Evolutionary conservation across 441 rosid genomes (phyloP).

Genomic region (Jatropha podagrica): DNA sequence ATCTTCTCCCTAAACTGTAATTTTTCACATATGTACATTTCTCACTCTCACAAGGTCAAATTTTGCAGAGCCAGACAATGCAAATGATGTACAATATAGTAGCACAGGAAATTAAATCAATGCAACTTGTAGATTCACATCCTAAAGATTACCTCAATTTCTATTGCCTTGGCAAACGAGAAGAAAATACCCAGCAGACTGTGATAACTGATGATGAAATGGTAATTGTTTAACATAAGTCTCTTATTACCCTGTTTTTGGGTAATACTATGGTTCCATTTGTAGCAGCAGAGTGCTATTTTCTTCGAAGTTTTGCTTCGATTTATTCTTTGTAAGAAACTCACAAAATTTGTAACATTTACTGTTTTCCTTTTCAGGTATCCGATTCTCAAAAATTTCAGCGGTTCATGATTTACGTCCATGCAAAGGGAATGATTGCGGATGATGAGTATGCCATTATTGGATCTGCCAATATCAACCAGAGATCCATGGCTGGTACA

Average conservation of each 20-base stretch:
- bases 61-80: conserved; percentile 85
- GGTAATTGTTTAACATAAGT: conserved; percentile 37
- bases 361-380: conserved; percentile 42
- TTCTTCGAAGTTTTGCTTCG: not conserved
- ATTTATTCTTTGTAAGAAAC: conserved; percentile 6
- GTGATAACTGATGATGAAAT: conserved; percentile 33
- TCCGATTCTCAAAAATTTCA: conserved; percentile 49
- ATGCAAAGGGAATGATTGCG: conserved; percentile 92
- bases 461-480: conserved; percentile 97
- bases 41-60: conserved; percentile 17
- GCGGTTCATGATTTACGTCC: conserved; percentile 93
- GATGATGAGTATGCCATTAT: conserved; percentile 88
- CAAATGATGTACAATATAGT: conserved; percentile 77
- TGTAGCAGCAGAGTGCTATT: not conserved
- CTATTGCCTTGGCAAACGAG: conserved; percentile 85
- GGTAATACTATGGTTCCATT: not conserved
- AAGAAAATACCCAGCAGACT: conserved; percentile 36
- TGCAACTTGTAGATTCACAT: conserved; percentile 49
- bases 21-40: conserved; percentile 1
- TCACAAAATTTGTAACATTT: conserved; percentile 3
- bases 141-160: conserved; percentile 92
- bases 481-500: conserved; percentile 95
- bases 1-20: not conserved
- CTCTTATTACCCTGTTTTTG: not conserved
- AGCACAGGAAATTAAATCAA: conserved; percentile 50